These are phyloP conservation scores for Penicillium robsamsonii DNA, from an alignment of 495 filamentous ascomycete genomes.

Conservation along the genomic window DNA sequence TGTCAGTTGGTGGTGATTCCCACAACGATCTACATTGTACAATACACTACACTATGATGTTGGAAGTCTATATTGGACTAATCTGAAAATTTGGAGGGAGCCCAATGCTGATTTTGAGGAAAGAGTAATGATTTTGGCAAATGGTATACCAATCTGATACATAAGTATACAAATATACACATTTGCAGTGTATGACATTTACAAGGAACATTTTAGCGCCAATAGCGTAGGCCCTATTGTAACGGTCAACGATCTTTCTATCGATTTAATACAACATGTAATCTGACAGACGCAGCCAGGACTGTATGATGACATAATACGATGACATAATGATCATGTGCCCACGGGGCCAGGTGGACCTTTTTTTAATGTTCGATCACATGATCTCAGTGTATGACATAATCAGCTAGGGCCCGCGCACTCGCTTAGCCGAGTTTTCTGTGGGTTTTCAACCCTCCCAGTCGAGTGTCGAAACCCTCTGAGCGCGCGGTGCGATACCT, in stretches of 20 bases:
- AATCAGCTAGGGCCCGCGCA: slow-evolving; percentile 36
- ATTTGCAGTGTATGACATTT: not conserved
- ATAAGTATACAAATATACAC: not conserved
- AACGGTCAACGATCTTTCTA: not conserved
- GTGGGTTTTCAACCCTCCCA: slow-evolving; percentile 45
- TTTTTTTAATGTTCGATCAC: slow-evolving; percentile 13
- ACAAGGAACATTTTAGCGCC: not conserved
- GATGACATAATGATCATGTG: not conserved
- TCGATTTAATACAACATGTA: not conserved
- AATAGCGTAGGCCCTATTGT: not conserved
- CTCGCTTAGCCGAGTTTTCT: slow-evolving; percentile 54
- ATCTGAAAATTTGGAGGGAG: not conserved
- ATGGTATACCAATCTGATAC: not conserved
- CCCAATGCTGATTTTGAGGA: not conserved
- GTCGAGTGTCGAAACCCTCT: slow-evolving; percentile 42
- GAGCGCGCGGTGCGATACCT: slow-evolving; percentile 43
- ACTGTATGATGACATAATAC: not conserved
- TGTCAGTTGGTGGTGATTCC: slow-evolving; percentile 7
- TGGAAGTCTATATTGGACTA: not conserved
- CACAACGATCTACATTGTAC: not conserved
- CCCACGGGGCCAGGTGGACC: not conserved
- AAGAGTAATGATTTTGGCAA: not conserved
- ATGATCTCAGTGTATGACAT: slow-evolving; percentile 30
- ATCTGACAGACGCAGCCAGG: not conserved
- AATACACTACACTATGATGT: not conserved